A percentile compares a stretch with the other conserved stretches of the same genome.
Conservation (phyloP, 2,329 filamentous ascomycete species). For the Fusarium euwallaceae region DNA sequence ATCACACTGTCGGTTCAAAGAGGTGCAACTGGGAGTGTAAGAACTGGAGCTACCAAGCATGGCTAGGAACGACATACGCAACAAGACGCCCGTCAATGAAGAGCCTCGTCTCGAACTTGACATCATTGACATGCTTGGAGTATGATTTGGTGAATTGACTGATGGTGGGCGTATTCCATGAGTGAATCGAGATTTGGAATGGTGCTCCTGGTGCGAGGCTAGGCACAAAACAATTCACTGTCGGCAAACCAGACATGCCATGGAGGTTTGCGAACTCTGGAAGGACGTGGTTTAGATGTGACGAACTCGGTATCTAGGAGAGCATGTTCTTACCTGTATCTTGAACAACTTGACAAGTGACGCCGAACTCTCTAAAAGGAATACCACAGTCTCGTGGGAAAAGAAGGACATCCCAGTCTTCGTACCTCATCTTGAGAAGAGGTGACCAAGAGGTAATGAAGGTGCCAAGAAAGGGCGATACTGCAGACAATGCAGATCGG, state of each 20-base stretch:
- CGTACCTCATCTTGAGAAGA: slow-evolving; percentile 77
- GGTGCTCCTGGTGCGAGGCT: slow-evolving; percentile 69
- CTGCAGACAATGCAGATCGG: slow-evolving; percentile 1
- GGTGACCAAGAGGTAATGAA: slow-evolving; percentile 10
- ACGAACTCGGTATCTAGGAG: too few relatives aligned
- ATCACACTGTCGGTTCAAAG: slow-evolving; percentile 63
- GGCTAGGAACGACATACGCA: slow-evolving; percentile 60
- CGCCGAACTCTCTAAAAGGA: slow-evolving; percentile 86
- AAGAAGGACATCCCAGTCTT: slow-evolving; percentile 87
- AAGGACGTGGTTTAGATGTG: slow-evolving; percentile 6
- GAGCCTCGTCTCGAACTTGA: slow-evolving; percentile 75
- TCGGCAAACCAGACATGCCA: slow-evolving; percentile 67
- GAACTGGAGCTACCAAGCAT: neutral
- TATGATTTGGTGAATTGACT: slow-evolving; percentile 69
- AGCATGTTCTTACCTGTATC: slow-evolving; percentile 57
- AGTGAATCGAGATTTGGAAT: slow-evolving; percentile 82
- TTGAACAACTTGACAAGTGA: slow-evolving; percentile 78
- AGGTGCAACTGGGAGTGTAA: slow-evolving; percentile 61
- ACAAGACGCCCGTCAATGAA: slow-evolving; percentile 76
- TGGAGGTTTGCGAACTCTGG: slow-evolving; percentile 67
- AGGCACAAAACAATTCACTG: slow-evolving; percentile 79
- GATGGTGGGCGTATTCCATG: slow-evolving; percentile 73
- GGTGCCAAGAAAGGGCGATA: slow-evolving; percentile 14
- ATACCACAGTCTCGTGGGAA: slow-evolving; percentile 77
- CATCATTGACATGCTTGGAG: slow-evolving; percentile 67